A percentile compares a stretch with the other conserved stretches of the same genome.
phyloP scores from a whole-genome alignment of 305 asterid genomes.

The Fraxinus floribunda region DNA sequence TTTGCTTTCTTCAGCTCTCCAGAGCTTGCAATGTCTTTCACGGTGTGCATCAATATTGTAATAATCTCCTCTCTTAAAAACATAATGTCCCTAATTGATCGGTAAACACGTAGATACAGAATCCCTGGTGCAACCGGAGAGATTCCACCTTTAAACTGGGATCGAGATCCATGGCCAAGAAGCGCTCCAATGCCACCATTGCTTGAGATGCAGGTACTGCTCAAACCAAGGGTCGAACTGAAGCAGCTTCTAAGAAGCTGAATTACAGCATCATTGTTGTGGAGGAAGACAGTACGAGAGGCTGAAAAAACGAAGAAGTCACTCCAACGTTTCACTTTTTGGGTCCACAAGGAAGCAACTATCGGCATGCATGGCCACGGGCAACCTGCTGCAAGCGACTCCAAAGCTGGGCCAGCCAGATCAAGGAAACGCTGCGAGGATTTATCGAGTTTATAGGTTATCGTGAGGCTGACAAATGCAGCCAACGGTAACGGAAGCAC shows the following conservation, averaged over 20 bases:
- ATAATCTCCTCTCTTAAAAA: constrained; percentile 82
- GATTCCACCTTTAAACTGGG: constrained; percentile 82
- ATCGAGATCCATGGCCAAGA: constrained; percentile 91
- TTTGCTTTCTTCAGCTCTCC: constrained; percentile 38
- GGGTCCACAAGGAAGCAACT: constrained; percentile 96
- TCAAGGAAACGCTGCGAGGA: constrained; percentile 91
- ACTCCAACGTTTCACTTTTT: constrained; percentile 89
- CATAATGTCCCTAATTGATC: constrained; percentile 85
- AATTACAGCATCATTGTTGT: constrained; percentile 80
- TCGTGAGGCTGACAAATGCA: constrained; percentile 96
- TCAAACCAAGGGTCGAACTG: constrained; percentile 65
- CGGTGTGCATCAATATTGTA: constrained; percentile 68
- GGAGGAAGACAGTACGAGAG: constrained; percentile 92
- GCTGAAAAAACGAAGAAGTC: constrained; percentile 93
- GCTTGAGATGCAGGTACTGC: constrained; percentile 54
- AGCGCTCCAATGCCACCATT: constrained; percentile 87
- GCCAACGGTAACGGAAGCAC: constrained; percentile 94
- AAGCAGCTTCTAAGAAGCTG: constrained; percentile 91
- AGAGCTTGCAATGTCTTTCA: constrained; percentile 52
- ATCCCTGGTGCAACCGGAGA: constrained; percentile 96
- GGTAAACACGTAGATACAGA: constrained; percentile 73
- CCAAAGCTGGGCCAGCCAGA: constrained; percentile 96
- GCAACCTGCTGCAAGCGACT: constrained; percentile 97
- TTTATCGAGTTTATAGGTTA: constrained; percentile 91
- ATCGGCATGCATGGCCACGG: constrained; percentile 99